Evolutionary conservation across 805 yeast genomes (phyloP).

Genomic region (Candida hungchunana): DNA sequence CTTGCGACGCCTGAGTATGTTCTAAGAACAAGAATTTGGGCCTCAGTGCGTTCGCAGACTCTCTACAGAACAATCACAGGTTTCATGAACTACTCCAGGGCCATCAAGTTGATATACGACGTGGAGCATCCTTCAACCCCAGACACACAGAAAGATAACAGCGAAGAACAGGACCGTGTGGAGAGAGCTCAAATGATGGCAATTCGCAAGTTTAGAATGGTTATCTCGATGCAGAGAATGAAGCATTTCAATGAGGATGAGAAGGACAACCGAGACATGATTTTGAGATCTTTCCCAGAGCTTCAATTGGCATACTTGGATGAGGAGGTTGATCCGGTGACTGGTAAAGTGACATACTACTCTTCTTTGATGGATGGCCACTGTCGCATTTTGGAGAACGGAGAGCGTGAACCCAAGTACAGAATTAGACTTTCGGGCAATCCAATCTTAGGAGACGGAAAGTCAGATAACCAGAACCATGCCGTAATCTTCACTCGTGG

Average conservation of each 20-base stretch:
- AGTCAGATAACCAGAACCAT: slow-evolving; percentile 79
- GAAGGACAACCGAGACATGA: slow-evolving; percentile 52
- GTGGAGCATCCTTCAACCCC: slow-evolving; percentile 45
- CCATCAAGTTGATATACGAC: slow-evolving; percentile 58
- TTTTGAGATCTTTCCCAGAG: slow-evolving; percentile 63
- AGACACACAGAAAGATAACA: slow-evolving; percentile 9
- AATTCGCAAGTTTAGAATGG: slow-evolving; percentile 57
- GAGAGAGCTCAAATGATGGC: slow-evolving; percentile 52
- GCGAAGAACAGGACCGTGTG: slow-evolving; percentile 33
- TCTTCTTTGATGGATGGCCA: slow-evolving; percentile 71
- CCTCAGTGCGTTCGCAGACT: slow-evolving; percentile 70
- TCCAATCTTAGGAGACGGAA: slow-evolving; percentile 83
- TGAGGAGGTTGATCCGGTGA: slow-evolving; percentile 35
- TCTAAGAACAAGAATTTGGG: slow-evolving; percentile 70
- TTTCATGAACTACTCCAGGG: slow-evolving; percentile 64
- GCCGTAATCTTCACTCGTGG: slow-evolving; percentile 73
- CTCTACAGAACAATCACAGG: slow-evolving; percentile 71
- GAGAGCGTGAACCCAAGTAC: slow-evolving; percentile 57
- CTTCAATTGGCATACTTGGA: slow-evolving; percentile 61
- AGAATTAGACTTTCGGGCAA: slow-evolving; percentile 68
- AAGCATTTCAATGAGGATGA: slow-evolving; percentile 51
- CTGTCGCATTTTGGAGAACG: slow-evolving; percentile 55
- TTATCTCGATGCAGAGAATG: slow-evolving; percentile 63
- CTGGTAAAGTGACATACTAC: slow-evolving; percentile 44
- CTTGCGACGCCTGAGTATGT: slow-evolving; percentile 53